Percentiles rank a stretch among this genome's conserved stretches.
Conservation (phyloP, 805 yeast genomes). For the Pichia nakasei region DNA sequence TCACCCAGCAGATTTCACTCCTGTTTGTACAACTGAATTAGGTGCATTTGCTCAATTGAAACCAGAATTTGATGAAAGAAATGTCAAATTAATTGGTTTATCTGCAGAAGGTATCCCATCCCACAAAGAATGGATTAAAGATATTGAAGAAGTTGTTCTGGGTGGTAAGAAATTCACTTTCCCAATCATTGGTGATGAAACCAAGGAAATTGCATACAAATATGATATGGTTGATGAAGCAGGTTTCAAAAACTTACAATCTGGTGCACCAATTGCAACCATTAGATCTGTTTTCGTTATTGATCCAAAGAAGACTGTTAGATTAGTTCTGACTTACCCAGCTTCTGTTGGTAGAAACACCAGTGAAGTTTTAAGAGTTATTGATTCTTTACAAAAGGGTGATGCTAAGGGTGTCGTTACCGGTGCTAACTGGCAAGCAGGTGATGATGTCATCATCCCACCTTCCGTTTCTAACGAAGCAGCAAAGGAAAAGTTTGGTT, state of each 20-base stretch:
- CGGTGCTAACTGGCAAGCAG: constrained; percentile 85
- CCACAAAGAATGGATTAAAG: constrained; percentile 83
- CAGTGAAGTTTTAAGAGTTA: constrained; percentile 81
- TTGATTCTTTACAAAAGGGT: constrained; percentile 80
- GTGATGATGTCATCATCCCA: constrained; percentile 89
- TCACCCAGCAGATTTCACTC: constrained; percentile 95
- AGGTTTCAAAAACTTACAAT: constrained; percentile 59
- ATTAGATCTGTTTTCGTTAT: constrained; percentile 88
- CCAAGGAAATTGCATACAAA: constrained; percentile 73
- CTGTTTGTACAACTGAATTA: constrained; percentile 93
- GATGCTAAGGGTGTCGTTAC: constrained; percentile 81
- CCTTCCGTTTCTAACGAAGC: constrained; percentile 74
- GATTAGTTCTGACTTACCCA: constrained; percentile 82
- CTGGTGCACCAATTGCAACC: constrained; percentile 70
- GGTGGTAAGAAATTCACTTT: constrained; percentile 63
- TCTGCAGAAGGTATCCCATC: constrained; percentile 77
- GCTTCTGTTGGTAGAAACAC: constrained; percentile 94
- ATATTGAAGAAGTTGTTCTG: constrained; percentile 74
- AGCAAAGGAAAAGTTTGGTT: constrained; percentile 76
- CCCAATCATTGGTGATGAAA: constrained; percentile 87
- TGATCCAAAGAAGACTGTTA: constrained; percentile 83
- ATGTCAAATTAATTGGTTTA: constrained; percentile 81
- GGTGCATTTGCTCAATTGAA: constrained; percentile 88
- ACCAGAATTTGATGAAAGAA: constrained; percentile 80
- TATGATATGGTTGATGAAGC: constrained; percentile 86